phyloP scores from a whole-genome alignment of 2,329 filamentous ascomycete genomes.

The Paracoccidioides brasiliensis region DNA sequence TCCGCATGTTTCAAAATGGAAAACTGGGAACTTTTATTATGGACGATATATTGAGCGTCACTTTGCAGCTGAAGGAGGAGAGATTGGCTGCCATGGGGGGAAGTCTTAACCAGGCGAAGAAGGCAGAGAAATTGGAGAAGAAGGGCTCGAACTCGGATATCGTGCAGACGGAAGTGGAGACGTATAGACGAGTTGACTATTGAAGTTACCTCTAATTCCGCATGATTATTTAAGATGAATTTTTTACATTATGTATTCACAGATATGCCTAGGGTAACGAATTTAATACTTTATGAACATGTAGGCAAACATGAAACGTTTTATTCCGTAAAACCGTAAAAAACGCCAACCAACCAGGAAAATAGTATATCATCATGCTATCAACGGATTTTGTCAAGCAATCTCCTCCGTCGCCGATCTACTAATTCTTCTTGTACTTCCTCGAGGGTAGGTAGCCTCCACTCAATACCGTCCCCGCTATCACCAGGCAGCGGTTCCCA shows the following conservation, averaged over 20 bases:
- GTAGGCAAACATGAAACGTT: background rate
- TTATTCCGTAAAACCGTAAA: background rate
- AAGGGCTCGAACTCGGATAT: constrained; percentile 8
- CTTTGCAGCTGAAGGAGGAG: constrained; percentile 36
- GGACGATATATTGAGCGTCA: constrained; percentile 56
- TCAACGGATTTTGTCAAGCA: constrained; percentile 65
- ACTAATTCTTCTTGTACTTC: constrained; percentile 92
- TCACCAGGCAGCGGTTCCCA: constrained; percentile 88
- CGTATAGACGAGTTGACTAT: background rate
- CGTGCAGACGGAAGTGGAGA: background rate
- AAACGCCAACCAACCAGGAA: background rate
- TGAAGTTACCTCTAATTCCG: background rate
- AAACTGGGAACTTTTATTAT: constrained; percentile 63
- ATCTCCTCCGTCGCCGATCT: constrained; percentile 65
- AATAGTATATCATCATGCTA: constrained; percentile 4
- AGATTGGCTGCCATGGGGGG: constrained; percentile 20
- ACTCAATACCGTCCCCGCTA: constrained; percentile 64
- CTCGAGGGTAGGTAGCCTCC: constrained; percentile 73
- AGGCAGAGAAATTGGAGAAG: constrained; percentile 24
- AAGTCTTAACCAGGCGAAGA: constrained; percentile 34
- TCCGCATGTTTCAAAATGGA: constrained; percentile 71
- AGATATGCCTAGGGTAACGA: background rate
- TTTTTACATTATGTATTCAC: background rate
- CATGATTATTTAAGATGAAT: background rate
- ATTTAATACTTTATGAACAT: constrained; percentile 1